Percentiles rank a stretch among this genome's conserved stretches.
Evolutionary conservation across 768 basidiomycete genomes (phyloP).

Genomic region (Brasilioporus rufonigricans): DNA sequence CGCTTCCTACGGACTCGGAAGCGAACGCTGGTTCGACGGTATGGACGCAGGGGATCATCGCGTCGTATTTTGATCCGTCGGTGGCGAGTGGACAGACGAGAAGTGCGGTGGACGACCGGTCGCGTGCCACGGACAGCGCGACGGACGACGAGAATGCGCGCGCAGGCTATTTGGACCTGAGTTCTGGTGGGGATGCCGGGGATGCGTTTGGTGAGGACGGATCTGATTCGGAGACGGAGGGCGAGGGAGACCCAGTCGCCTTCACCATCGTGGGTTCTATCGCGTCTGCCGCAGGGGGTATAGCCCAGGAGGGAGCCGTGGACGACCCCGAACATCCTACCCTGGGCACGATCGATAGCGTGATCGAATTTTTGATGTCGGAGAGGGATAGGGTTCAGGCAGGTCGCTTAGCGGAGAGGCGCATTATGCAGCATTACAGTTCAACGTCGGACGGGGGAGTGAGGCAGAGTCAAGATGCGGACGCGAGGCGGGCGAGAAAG

Average conservation of each 20-base stretch:
- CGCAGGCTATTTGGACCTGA: not conserved
- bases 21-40: conserved; percentile 57
- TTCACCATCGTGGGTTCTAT: conserved; percentile 29
- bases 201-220: conserved; percentile 11
- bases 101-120: conserved; percentile 28
- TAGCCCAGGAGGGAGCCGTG: conserved; percentile 23
- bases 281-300: conserved; percentile 19
- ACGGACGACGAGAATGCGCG: conserved; percentile 15
- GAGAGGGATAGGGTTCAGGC: conserved; percentile 63
- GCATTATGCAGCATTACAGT: conserved; percentile 27
- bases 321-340: conserved; percentile 52
- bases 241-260: conserved; percentile 28
- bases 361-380: conserved; percentile 70
- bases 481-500: conserved; percentile 37
- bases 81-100: conserved; percentile 26
- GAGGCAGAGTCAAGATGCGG: conserved; percentile 39
- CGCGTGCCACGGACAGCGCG: conserved; percentile 21
- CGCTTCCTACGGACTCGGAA: conserved; percentile 33
- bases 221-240: conserved; percentile 39
- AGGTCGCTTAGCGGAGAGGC: conserved; percentile 29
- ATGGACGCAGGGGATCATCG: conserved; percentile 59
- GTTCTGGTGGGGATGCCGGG: conserved; percentile 3
- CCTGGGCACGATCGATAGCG: conserved; percentile 69
- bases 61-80: conserved; percentile 50
- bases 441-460: conserved; percentile 36